These are phyloP conservation scores for Lentinus brumalis DNA, from an alignment of 768 basidiomycete species.

Conservation along the genomic window DNA sequence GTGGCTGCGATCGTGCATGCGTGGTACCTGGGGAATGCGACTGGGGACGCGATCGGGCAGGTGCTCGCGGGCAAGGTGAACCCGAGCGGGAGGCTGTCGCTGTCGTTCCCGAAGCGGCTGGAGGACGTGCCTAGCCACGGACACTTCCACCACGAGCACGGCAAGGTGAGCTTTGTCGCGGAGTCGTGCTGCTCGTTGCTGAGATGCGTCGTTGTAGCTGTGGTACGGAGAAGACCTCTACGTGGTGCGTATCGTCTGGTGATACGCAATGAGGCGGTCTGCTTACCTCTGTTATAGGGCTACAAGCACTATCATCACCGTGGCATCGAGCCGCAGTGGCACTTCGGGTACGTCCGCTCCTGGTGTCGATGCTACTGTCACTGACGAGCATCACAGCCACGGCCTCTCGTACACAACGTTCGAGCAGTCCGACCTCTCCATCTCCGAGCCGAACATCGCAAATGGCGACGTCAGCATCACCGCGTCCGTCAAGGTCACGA, in stretches of 20 bases:
- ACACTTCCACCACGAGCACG: constrained; percentile 71
- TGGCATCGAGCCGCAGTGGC: no score
- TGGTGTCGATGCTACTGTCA: no score
- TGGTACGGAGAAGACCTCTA: constrained; percentile 70
- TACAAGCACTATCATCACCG: constrained; percentile 70
- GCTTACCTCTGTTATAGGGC: no score
- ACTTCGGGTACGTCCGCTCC: no score
- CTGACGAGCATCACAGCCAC: no score
- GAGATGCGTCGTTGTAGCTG: constrained; percentile 38
- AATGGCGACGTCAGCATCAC: constrained; percentile 48
- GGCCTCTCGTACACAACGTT: no score
- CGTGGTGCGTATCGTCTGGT: no score
- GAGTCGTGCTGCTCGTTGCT: background rate
- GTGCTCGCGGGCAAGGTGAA: constrained; percentile 81
- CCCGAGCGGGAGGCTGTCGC: constrained; percentile 71
- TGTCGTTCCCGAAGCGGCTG: constrained; percentile 76
- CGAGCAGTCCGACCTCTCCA: constrained; percentile 30
- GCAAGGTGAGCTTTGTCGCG: constrained; percentile 41
- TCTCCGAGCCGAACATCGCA: constrained; percentile 45
- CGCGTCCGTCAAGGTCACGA: constrained; percentile 56
- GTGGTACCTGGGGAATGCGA: constrained; percentile 86
- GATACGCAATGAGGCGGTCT: no score
- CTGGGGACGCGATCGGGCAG: constrained; percentile 81
- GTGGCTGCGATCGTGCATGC: constrained; percentile 82
- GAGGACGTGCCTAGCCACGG: constrained; percentile 74